Percentiles rank a stretch among this genome's conserved stretches.
Conservation (phyloP, 139 green algal species). For the Dunaliella primolecta region DNA sequence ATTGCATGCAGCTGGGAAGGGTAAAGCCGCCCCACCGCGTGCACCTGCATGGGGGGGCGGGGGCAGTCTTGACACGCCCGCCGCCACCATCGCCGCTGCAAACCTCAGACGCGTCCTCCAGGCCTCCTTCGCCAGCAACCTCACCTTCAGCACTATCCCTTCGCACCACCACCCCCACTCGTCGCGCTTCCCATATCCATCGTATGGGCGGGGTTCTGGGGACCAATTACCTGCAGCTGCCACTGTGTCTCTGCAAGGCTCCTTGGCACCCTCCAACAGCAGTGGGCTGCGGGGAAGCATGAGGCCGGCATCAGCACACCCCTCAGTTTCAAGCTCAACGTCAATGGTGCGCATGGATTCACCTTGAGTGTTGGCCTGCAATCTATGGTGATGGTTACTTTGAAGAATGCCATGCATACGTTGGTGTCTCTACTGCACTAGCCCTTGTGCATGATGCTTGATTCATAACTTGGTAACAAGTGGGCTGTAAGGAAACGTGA, state of each 20-base stretch:
- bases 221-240: neutral
- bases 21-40: neutral
- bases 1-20: neutral
- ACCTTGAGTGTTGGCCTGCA: too few species aligned
- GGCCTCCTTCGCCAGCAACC: neutral
- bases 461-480: too few species aligned
- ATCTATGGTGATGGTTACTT: too few species aligned
- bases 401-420: too few species aligned
- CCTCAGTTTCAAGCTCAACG: too few species aligned
- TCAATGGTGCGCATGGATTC: too few species aligned
- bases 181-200: neutral
- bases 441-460: too few species aligned
- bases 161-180: neutral
- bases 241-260: neutral
- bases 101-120: neutral
- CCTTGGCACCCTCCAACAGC: neutral
- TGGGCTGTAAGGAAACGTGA: too few species aligned
- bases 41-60: neutral
- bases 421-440: too few species aligned
- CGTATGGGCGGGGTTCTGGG: neutral
- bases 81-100: neutral
- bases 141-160: too few species aligned
- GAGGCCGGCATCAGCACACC: neutral
- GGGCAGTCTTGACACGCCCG: neutral
- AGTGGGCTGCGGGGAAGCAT: neutral